A percentile compares a stretch with the other conserved stretches of the same genome.
Evolutionary conservation across 1,139 yeast genomes (phyloP).

Genomic region (Yamadazyma triangularis): DNA sequence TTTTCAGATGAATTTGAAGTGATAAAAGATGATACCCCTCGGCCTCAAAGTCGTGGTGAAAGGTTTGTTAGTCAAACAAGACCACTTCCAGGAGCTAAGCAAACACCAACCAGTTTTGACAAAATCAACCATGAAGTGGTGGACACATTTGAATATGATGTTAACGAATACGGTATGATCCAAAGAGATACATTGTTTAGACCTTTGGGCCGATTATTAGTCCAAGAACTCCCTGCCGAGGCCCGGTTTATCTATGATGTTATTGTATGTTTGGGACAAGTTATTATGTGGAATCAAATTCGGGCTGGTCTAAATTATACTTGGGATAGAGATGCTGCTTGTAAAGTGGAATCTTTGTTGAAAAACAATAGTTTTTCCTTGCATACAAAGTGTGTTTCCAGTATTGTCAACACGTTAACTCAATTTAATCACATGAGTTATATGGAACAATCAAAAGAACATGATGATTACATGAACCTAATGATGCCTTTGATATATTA

Average conservation of each 20-base stretch:
- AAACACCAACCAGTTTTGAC: constrained; percentile 4
- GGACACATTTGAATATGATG: constrained; percentile 3
- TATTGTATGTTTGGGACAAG: constrained; percentile 17
- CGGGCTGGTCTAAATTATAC: too few relatives aligned
- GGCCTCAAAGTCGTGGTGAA: constrained; percentile 9
- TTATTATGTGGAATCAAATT: constrained; percentile 13
- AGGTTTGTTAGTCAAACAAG: constrained; percentile 2
- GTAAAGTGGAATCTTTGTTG: constrained; percentile 1
- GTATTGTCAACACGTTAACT: constrained; percentile 5
- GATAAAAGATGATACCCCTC: constrained; percentile 10
- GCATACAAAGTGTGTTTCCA: constrained; percentile 13
- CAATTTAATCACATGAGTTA: constrained; percentile 5
- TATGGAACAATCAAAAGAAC: constrained; percentile 2
- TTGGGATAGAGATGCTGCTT: too few relatives aligned
- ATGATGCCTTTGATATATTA: constrained; percentile 15
- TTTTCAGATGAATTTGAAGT: constrained; percentile 16
- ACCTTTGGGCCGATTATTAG: constrained; percentile 5
- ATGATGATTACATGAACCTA: constrained; percentile 9
- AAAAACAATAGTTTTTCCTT: constrained; percentile 13
- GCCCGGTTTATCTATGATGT: constrained; percentile 8
- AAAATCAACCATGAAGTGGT: constrained; percentile 3
- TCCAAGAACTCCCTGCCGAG: constrained; percentile 1
- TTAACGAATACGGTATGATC: constrained; percentile 10
- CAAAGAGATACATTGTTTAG: constrained; percentile 9
- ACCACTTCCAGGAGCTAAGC: constrained; percentile 3